A percentile compares a stretch with the other conserved stretches of the same genome.
phyloP scores from a whole-genome alignment of 1,139 yeast species.

The Yamadazyma aaseri region DNA sequence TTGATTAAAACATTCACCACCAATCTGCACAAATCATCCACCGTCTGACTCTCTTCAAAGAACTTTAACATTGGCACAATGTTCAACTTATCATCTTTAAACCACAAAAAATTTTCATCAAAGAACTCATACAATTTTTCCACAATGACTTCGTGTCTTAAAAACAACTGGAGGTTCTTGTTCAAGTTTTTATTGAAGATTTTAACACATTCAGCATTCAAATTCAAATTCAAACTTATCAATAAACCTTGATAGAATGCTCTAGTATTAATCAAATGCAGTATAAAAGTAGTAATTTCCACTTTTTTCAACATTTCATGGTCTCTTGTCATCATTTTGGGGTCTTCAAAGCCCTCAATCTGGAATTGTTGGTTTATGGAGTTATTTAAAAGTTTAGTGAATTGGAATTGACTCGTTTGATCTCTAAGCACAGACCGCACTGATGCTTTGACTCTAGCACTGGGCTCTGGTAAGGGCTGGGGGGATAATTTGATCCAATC shows the following conservation, averaged over 20 bases:
- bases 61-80: slow-evolving; percentile 11
- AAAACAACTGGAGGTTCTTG: slow-evolving; percentile 11
- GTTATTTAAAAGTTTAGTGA: slow-evolving; percentile 35
- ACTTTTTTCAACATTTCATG: neutral
- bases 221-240: slow-evolving; percentile 7
- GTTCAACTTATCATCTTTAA: slow-evolving; percentile 1
- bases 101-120: slow-evolving; percentile 8
- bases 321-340: neutral
- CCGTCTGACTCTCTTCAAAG: slow-evolving; percentile 16
- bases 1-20: slow-evolving; percentile 42
- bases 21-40: slow-evolving; percentile 34
- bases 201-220: slow-evolving; percentile 5
- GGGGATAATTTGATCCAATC: slow-evolving; percentile 32
- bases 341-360: slow-evolving; percentile 4
- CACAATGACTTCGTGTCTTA: slow-evolving; percentile 7
- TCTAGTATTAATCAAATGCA: slow-evolving; percentile 14
- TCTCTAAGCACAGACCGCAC: slow-evolving; percentile 40
- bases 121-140: slow-evolving; percentile 14
- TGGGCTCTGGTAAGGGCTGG: slow-evolving; percentile 25
- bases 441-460: slow-evolving; percentile 38
- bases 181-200: slow-evolving; percentile 11
- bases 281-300: slow-evolving; percentile 14
- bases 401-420: slow-evolving; percentile 31
- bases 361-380: slow-evolving; percentile 22
- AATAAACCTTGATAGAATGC: slow-evolving; percentile 15